Evolutionary conservation across 2,329 filamentous ascomycete genomes (phyloP).

Genomic region (Xylaria sp.): DNA sequence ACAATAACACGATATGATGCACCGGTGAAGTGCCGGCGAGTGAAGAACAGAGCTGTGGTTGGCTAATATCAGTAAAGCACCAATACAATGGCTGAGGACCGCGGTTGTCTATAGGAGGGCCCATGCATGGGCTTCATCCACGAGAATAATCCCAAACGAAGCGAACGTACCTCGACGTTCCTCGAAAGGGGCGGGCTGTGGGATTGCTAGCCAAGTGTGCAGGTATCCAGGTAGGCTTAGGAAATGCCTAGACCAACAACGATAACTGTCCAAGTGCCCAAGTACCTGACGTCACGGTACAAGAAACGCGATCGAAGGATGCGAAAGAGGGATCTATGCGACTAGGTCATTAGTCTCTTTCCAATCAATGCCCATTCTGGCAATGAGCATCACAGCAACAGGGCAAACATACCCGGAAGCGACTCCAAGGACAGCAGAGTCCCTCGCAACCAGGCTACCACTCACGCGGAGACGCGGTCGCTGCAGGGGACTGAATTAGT

Average conservation of each 20-base stretch:
- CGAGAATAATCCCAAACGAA: neutral
- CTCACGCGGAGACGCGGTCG: conserved; percentile 10
- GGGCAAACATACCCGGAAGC: conserved; percentile 6
- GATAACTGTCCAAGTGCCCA: neutral
- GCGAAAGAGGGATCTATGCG: neutral
- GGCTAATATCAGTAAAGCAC: neutral
- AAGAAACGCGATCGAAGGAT: neutral
- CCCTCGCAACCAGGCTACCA: conserved; percentile 2
- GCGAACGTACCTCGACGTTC: neutral
- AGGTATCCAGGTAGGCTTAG: neutral
- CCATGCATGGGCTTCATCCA: neutral
- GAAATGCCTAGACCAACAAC: neutral
- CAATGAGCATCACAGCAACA: neutral
- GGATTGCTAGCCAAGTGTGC: neutral
- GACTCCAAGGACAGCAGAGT: neutral
- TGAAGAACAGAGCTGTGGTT: neutral
- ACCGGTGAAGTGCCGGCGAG: neutral
- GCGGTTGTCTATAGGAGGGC: neutral
- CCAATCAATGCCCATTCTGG: neutral
- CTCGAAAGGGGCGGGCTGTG: neutral
- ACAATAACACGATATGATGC: neutral
- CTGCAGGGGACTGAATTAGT: conserved; percentile 1
- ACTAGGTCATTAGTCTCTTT: neutral
- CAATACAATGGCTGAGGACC: neutral
- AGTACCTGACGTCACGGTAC: neutral